Conservation (phyloP, 1,284 basidiomycete genomes). For the Rhodotorula sp. region DNA sequence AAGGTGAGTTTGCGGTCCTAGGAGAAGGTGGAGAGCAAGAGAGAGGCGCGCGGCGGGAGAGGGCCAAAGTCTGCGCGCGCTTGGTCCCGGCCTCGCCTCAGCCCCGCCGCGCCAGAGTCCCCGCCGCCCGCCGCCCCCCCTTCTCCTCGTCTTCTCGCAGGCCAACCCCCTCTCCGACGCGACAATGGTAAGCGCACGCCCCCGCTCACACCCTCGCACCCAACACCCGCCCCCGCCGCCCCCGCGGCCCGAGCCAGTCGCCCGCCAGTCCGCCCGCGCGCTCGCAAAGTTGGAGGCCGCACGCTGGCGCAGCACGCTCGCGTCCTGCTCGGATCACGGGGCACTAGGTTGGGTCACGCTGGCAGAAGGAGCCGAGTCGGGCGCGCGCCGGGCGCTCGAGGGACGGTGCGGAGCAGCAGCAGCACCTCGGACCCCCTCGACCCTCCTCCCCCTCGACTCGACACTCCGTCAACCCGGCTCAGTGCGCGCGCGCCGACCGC, state of each 20-base stretch:
- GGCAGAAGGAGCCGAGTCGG: neutral
- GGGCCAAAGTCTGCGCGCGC: neutral
- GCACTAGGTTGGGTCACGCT: neutral
- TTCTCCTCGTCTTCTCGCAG: constrained; percentile 23
- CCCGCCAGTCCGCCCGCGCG: neutral
- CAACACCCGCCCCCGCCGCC: neutral
- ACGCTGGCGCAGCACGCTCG: neutral
- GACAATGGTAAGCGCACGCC: constrained; percentile 19
- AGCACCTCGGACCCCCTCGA: neutral
- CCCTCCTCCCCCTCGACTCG: neutral
- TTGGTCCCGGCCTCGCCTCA: neutral
- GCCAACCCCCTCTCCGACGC: constrained; percentile 12
- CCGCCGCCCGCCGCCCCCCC: neutral
- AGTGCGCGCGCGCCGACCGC: neutral
- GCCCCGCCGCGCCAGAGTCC: neutral
- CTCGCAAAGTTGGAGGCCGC: neutral
- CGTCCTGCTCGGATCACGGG: neutral
- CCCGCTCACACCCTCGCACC: neutral
- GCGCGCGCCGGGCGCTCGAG: neutral
- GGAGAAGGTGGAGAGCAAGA: constrained; percentile 16
- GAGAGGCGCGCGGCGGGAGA: neutral
- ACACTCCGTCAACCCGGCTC: neutral
- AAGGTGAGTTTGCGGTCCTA: constrained; percentile 31
- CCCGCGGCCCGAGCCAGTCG: neutral
- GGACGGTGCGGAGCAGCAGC: neutral